Base-by-base conservation (phyloP, 75 land plant genomes). In the Selaginella tamariscina region DNA sequence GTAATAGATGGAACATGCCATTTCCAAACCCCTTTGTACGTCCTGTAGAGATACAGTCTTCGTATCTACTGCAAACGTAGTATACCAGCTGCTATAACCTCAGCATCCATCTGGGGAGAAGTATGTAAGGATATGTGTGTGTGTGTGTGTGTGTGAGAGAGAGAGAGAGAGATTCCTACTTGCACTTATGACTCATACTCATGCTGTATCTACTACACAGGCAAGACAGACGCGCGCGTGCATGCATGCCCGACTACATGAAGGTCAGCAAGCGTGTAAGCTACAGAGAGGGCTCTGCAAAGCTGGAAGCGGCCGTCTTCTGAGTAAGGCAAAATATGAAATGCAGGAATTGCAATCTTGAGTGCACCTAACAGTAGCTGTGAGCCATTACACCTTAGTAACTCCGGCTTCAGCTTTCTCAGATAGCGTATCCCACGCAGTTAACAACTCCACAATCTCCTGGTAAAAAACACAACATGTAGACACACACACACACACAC, bases 401-500 rank as follows among this genome's bases (percentile, higher is more conserved):
- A 21, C 0, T 69, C 70, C 2, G 75, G 68, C 0, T 70, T 71
- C 80, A 90, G 80, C 56, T 82, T n/a, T 83, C 56, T 74, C 85
- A 5, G 98, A 79, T 30, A 88, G 75, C 66, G 85, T 81, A 72
- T 88, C 91, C 78, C 88, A 93, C 0, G 94, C 94, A n/a, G 82
- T 82, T 24, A 89, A 81, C 54, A 93, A 72, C 70, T 93, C n/a
- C n/a, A n/a, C n/a, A n/a, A n/a, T n/a, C n/a, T n/a, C n/a, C n/a
- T n/a, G n/a, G n/a, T n/a, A n/a, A n/a, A n/a, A n/a, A n/a, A n/a
- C n/a, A n/a, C n/a, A n/a, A n/a, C n/a, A n/a, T n/a, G n/a, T n/a
- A n/a, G n/a, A n/a, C n/a, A n/a, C n/a, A n/a, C n/a, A n/a, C n/a
- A n/a, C n/a, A n/a, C n/a, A n/a, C n/a, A n/a, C n/a, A n/a, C n/a